These are phyloP conservation scores for Ilyonectria sp. DNA, from an alignment of 2,329 filamentous ascomycete genomes.

Conservation along the genomic window DNA sequence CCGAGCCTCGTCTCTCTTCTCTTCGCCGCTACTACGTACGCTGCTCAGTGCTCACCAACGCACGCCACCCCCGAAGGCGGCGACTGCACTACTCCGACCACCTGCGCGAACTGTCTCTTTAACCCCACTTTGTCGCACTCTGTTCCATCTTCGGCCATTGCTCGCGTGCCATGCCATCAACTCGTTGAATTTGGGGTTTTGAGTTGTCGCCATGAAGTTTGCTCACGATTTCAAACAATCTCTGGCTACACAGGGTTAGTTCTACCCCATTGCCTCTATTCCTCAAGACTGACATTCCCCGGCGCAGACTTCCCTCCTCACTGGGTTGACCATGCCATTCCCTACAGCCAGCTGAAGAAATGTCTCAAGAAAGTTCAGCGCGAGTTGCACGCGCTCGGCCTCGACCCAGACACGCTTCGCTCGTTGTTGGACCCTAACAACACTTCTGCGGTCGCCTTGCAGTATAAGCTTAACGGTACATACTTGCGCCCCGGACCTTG, in stretches of 20 bases:
- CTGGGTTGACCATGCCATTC: slow-evolving; percentile 82
- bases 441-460: slow-evolving; percentile 62
- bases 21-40: neutral
- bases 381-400: slow-evolving; percentile 79
- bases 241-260: slow-evolving; percentile 72
- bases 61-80: neutral
- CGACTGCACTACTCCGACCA: neutral
- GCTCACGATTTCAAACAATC: slow-evolving; percentile 82
- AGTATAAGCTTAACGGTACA: slow-evolving; percentile 70
- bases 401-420: slow-evolving; percentile 79
- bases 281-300: slow-evolving; percentile 1
- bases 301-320: slow-evolving; percentile 77
- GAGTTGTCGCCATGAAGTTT: slow-evolving; percentile 81
- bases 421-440: slow-evolving; percentile 71
- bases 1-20: neutral
- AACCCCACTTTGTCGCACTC: slow-evolving; percentile 19
- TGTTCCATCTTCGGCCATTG: slow-evolving; percentile 18
- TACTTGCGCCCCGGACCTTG: neutral
- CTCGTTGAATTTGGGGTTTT: slow-evolving; percentile 16
- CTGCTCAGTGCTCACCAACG: neutral
- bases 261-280: neutral
- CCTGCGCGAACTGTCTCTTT: slow-evolving; percentile 1
- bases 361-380: slow-evolving; percentile 84
- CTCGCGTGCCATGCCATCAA: slow-evolving; percentile 42
- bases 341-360: slow-evolving; percentile 89